A percentile compares a stretch with the other conserved stretches of the same genome.
These are phyloP conservation scores for Arctium minus DNA, from an alignment of 129 eudicot species.

Conservation along the genomic window DNA sequence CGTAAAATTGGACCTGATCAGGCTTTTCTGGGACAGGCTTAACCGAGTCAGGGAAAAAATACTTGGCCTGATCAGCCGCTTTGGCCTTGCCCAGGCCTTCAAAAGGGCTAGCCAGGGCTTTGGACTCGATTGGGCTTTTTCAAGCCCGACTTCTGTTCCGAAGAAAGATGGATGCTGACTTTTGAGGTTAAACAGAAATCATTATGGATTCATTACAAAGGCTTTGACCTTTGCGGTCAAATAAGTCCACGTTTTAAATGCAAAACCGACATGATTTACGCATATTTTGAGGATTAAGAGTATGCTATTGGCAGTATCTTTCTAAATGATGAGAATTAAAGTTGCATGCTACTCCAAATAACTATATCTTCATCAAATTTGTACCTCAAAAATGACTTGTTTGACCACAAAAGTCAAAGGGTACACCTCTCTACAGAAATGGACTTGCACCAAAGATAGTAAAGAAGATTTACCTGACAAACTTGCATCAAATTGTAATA, in stretches of 20 bases:
- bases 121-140: too few relatives aligned
- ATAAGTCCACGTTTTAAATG: neutral
- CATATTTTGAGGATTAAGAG: neutral
- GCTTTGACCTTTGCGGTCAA: conserved; percentile 1
- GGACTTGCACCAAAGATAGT: neutral
- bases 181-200: conserved; percentile 12
- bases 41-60: too few relatives aligned
- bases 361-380: neutral
- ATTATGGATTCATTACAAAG: neutral
- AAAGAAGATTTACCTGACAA: conserved; percentile 51
- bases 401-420: conserved; percentile 8
- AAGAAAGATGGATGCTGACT: neutral
- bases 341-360: neutral
- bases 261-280: neutral
- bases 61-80: too few relatives aligned
- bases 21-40: too few relatives aligned
- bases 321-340: neutral
- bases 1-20: too few relatives aligned
- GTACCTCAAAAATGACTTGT: neutral
- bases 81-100: too few relatives aligned
- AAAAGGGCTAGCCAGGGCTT: too few relatives aligned
- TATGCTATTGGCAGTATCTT: neutral
- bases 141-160: too few relatives aligned
- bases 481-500: conserved; percentile 82
- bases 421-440: neutral